A percentile compares a stretch with the other conserved stretches of the same genome.
phyloP scores from a whole-genome alignment of 768 basidiomycete genomes.

The Calocybe cyanea region DNA sequence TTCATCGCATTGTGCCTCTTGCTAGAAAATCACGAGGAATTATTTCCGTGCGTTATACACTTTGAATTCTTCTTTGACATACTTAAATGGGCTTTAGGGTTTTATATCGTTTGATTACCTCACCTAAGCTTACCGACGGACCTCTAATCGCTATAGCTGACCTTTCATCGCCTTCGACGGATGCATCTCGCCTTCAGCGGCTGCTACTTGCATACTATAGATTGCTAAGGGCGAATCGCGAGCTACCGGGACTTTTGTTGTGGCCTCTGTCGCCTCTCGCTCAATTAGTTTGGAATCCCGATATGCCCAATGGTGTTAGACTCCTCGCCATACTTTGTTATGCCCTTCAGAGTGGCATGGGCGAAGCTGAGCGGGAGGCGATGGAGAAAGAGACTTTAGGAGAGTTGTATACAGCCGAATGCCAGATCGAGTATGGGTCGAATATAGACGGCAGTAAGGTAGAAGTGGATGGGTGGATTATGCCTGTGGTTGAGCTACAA shows the following conservation, averaged over 20 bases:
- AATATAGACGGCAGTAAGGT: slow-evolving; percentile 42
- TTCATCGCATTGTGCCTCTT: slow-evolving; percentile 59
- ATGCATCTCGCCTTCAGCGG: slow-evolving; percentile 53
- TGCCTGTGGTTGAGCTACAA: slow-evolving; percentile 66
- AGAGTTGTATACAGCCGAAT: slow-evolving; percentile 55
- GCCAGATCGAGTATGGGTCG: slow-evolving; percentile 52
- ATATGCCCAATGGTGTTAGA: slow-evolving; percentile 57
- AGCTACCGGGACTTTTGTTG: slow-evolving; percentile 53
- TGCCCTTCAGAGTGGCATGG: slow-evolving; percentile 71
- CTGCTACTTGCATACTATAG: slow-evolving; percentile 80
- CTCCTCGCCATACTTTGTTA: slow-evolving; percentile 78
- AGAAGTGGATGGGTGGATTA: slow-evolving; percentile 74
- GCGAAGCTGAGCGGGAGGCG: slow-evolving; percentile 67
- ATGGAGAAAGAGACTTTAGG: slow-evolving; percentile 64
- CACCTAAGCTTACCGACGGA: slow-evolving; percentile 42
- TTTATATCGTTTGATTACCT: slow-evolving; percentile 46
- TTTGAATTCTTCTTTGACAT: slow-evolving; percentile 11
- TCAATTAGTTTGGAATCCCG: slow-evolving; percentile 36
- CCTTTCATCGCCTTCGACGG: slow-evolving; percentile 28
- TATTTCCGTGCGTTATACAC: slow-evolving; percentile 56
- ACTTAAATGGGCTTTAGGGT: slow-evolving; percentile 39
- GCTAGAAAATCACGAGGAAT: slow-evolving; percentile 65
- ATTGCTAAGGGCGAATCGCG: slow-evolving; percentile 68
- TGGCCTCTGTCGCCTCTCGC: slow-evolving; percentile 65
- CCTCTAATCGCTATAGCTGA: slow-evolving; percentile 48